Evolutionary conservation across 1,284 basidiomycete species (phyloP), one percentile per base, ranked within the genome.

Genomic region (Cutaneotrichosporon cavernicola): DNA sequence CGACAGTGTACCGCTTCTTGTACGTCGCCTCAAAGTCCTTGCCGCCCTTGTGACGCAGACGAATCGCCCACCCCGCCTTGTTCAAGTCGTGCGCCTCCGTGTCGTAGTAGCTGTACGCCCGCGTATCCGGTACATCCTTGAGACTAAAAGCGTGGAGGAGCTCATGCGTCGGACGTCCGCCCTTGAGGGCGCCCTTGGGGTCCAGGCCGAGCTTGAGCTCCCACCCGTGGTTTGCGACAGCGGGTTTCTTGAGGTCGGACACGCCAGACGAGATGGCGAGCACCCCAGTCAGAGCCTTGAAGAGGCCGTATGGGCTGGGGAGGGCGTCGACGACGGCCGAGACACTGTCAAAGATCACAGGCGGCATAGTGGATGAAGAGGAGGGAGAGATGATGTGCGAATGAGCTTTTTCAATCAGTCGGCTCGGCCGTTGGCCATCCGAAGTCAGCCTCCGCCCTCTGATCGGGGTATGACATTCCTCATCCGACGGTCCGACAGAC

Each of bases 191-290:
- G 30, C 11, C 9, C 2, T 47, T 14, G 56, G 56, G 43, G 51
- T 53, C 31, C 38, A 63, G 32, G 22, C 57, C n/a, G 22, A 63
- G 43, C 52, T 63, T 63, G 62, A 63, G 43, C 52, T 63, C 62
- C 21, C 47, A 63, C 40, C 31, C 52, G 32, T 58, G 62, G 0
- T 21, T 32, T 4, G 62, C 57, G 30, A 47, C 56, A 13, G 52
- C 31, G 13, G 60, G 13, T 6, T 21, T 56, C 22, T n/a, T 53
- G 30, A n/a, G 31, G 51, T 31, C 30, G 2, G 31, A 10, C 18
- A 22, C 56, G 43, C 46, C 21, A 2, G 60, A 38, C 5, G 46
- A n/a, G 13, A 31, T n/a, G 43, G 43, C 43, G 18, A 56, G 53
- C 31, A 43, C 40, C 14, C 51, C 52, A 30, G 46, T 43, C 43